phyloP scores from a whole-genome alignment of 495 filamentous ascomycete species.

The Saxophila tyrrhenica region DNA sequence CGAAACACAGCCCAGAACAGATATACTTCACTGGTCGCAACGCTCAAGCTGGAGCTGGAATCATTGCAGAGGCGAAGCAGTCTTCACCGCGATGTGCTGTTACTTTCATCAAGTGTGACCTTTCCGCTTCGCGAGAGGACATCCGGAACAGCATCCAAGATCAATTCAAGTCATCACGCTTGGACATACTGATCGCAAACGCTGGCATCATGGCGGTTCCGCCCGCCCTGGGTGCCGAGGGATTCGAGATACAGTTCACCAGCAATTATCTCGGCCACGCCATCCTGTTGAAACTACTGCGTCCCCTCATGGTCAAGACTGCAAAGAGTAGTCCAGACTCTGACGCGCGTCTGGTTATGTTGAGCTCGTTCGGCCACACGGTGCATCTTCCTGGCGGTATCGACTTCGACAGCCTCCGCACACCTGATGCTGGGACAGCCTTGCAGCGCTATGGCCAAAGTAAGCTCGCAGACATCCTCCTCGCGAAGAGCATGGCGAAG shows the following conservation, averaged over 20 bases:
- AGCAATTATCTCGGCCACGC: conserved; percentile 62
- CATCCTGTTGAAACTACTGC: conserved; percentile 50
- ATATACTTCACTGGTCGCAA: conserved; percentile 56
- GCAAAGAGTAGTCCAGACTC: conserved; percentile 27
- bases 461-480: conserved; percentile 63
- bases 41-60: conserved; percentile 37
- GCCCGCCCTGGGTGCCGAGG: conserved; percentile 40
- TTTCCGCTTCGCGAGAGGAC: conserved; percentile 36
- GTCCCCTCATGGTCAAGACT: conserved; percentile 45
- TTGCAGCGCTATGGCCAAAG: conserved; percentile 49
- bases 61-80: conserved; percentile 40
- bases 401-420: conserved; percentile 16
- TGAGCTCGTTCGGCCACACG: conserved; percentile 34
- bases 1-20: conserved; percentile 45
- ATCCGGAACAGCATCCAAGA: conserved; percentile 35
- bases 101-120: conserved; percentile 39
- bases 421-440: conserved; percentile 21
- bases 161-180: conserved; percentile 18
- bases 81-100: conserved; percentile 37
- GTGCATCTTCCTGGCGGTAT: conserved; percentile 20
- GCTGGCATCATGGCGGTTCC: conserved; percentile 54
- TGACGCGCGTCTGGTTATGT: conserved; percentile 36
- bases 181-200: conserved; percentile 53
- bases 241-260: conserved; percentile 60
- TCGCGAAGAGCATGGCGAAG: conserved; percentile 44